A percentile compares a stretch with the other conserved stretches of the same genome.
These are phyloP conservation scores for Starmerella bombicola DNA, from an alignment of 805 yeast genomes.

Conservation along the genomic window DNA sequence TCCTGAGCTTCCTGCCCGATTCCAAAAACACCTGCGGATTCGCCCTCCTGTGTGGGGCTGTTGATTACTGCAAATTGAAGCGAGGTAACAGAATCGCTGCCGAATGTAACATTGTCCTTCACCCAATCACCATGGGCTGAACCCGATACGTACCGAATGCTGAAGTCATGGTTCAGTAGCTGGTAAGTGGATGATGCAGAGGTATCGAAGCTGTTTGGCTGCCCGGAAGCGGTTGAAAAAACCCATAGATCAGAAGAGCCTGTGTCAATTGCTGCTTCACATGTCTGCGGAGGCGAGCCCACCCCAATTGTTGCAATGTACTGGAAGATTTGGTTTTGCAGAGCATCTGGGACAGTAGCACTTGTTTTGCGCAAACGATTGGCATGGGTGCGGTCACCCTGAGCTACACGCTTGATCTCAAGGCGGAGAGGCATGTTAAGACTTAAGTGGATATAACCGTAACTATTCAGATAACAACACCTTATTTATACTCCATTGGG, in stretches of 20 bases:
- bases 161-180: conserved; percentile 19
- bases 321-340: conserved; percentile 14
- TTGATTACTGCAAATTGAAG: conserved; percentile 14
- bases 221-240: conserved; percentile 13
- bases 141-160: conserved; percentile 29
- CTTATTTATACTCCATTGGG: too few species aligned
- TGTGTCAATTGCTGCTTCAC: conserved; percentile 48
- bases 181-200: conserved; percentile 21
- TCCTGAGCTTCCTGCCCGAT: conserved; percentile 13
- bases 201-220: conserved; percentile 9
- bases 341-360: conserved; percentile 10
- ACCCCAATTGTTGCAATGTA: conserved; percentile 24
- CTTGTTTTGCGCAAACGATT: conserved; percentile 9
- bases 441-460: too few species aligned
- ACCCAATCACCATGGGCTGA: conserved; percentile 44
- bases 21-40: conserved; percentile 14
- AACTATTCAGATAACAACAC: too few species aligned
- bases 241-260: conserved; percentile 61
- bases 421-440: conserved; percentile 4
- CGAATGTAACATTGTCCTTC: conserved; percentile 44
- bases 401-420: conserved; percentile 1
- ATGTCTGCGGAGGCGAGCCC: conserved; percentile 43
- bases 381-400: conserved; percentile 12
- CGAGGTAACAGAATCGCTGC: conserved; percentile 31
- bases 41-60: conserved; percentile 4